Conservation (phyloP, 2,329 filamentous ascomycete species). For the Aspergillus alliaceus region DNA sequence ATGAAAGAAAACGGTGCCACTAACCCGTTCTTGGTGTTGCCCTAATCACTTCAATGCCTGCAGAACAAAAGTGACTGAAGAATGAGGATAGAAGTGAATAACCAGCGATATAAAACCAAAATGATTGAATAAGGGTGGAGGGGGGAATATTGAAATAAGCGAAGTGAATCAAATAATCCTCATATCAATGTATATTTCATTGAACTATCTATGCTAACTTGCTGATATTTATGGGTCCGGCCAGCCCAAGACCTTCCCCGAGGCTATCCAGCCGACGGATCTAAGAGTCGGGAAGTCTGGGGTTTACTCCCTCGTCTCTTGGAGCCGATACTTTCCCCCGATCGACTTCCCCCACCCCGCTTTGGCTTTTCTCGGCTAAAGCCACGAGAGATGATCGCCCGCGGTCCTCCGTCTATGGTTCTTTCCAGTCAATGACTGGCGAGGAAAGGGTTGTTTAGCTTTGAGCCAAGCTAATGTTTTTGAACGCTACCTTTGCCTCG, state of each 20-base stretch:
- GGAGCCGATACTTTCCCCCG: constrained; percentile 20
- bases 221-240: constrained; percentile 15
- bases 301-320: neutral
- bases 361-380: constrained; percentile 15
- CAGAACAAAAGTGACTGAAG: no score
- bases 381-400: neutral
- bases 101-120: neutral
- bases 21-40: constrained; percentile 3
- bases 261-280: constrained; percentile 24
- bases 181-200: neutral
- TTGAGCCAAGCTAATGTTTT: neutral
- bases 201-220: no score
- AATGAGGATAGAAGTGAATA: neutral
- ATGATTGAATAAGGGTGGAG: neutral
- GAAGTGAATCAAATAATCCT: neutral
- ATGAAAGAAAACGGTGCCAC: constrained; percentile 1
- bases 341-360: no score
- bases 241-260: constrained; percentile 15
- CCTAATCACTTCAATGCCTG: no score
- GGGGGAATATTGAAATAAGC: neutral
- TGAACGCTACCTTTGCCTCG: no score
- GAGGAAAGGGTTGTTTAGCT: neutral
- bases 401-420: neutral
- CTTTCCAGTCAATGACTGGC: neutral
- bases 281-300: constrained; percentile 23